Conservation (phyloP, 2,329 filamentous ascomycete genomes). For the Juglanconis oblonga region DNA sequence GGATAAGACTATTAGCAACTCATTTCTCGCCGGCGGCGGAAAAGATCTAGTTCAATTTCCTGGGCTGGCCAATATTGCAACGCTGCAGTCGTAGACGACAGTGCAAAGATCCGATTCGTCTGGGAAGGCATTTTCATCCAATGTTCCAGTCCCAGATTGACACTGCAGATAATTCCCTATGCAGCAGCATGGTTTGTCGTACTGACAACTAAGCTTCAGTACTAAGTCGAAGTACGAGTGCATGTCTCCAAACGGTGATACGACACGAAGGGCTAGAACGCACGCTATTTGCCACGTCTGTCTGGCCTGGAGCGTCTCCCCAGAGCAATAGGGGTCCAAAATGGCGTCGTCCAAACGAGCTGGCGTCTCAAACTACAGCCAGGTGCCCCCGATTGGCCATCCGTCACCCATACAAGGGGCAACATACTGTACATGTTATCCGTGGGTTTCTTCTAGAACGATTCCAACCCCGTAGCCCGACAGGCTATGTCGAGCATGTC, state of each 20-base stretch:
- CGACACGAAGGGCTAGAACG: neutral
- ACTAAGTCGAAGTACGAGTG: neutral
- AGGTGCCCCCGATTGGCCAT: neutral
- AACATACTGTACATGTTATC: neutral
- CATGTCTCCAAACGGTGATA: neutral
- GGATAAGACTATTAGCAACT: neutral
- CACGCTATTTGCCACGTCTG: neutral
- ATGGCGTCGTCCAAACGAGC: neutral
- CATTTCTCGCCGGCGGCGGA: neutral
- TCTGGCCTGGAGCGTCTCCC: neutral
- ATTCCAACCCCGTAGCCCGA: neutral
- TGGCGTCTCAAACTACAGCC: neutral
- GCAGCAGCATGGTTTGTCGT: too few species aligned
- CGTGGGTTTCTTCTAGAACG: neutral
- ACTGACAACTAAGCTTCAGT: neutral
- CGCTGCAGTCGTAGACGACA: neutral
- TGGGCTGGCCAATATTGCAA: neutral
- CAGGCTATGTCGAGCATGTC: neutral
- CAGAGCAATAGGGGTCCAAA: neutral
- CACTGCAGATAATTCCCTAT: too few species aligned
- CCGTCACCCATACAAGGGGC: neutral
- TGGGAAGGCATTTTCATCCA: neutral
- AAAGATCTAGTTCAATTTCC: neutral
- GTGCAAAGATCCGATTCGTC: conserved; percentile 4
- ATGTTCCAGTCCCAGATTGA: neutral